A percentile compares a stretch with the other conserved stretches of the same genome.
phyloP scores from a whole-genome alignment of 352 stramenopile genomes.

The Pelagophyceae sp. region DNA sequence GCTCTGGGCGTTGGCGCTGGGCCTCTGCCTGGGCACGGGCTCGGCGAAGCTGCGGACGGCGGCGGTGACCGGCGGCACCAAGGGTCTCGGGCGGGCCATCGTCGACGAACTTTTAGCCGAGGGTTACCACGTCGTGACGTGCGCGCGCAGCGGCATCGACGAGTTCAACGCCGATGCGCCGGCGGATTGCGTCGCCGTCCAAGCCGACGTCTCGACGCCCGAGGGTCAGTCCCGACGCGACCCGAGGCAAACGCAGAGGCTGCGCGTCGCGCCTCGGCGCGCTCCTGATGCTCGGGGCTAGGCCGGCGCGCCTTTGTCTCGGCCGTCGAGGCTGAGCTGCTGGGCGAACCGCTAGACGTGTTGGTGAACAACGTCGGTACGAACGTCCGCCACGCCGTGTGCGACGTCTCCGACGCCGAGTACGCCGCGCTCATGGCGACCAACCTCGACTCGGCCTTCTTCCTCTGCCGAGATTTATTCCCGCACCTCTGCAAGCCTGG shows the following conservation, averaged over 20 bases:
- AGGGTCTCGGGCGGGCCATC: slow-evolving; percentile 44
- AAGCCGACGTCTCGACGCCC: slow-evolving; percentile 57
- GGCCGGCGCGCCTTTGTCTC: slow-evolving; percentile 45
- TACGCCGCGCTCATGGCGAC: slow-evolving; percentile 36
- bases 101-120: slow-evolving; percentile 42
- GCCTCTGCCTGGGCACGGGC: too few relatives aligned
- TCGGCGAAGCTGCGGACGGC: too few relatives aligned
- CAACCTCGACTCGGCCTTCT: slow-evolving; percentile 53
- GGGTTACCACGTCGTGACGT: slow-evolving; percentile 35
- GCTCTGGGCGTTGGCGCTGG: too few relatives aligned
- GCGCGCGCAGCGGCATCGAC: slow-evolving; percentile 23
- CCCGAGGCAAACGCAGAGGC: too few relatives aligned
- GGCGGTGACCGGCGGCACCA: slow-evolving; percentile 38
- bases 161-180: slow-evolving; percentile 27
- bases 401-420: slow-evolving; percentile 42
- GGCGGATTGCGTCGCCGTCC: slow-evolving; percentile 40
- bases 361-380: slow-evolving; percentile 57
- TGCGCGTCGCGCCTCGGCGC: too few relatives aligned
- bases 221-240: too few relatives aligned
- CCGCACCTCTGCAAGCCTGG: slow-evolving; percentile 27
- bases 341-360: slow-evolving; percentile 42
- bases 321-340: slow-evolving; percentile 36
- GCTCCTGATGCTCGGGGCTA: too few relatives aligned
- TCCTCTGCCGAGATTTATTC: slow-evolving; percentile 52
- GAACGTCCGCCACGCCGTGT: slow-evolving; percentile 45